These are phyloP conservation scores for Oryza meyeriana DNA, from an alignment of 176 grass and related monocot genomes.

Conservation along the genomic window DNA sequence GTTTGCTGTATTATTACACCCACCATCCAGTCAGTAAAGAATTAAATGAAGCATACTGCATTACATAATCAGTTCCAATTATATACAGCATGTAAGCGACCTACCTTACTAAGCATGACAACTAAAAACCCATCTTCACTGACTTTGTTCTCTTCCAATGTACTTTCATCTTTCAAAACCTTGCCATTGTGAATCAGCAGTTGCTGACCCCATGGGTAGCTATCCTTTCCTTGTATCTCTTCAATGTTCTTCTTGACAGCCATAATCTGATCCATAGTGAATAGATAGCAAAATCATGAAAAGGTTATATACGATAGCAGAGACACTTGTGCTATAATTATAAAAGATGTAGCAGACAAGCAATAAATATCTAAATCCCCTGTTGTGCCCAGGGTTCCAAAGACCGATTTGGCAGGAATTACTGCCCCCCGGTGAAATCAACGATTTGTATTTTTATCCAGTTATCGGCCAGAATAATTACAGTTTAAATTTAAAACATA, in stretches of 20 bases:
- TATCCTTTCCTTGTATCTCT: constrained; percentile 86
- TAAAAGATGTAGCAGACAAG: constrained; percentile 5
- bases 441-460: not conserved
- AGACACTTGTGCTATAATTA: not conserved
- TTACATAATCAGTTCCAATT: not conserved
- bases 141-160: constrained; percentile 88
- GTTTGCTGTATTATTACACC: not conserved
- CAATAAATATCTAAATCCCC: not conserved
- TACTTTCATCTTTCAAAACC: constrained; percentile 95
- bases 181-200: constrained; percentile 83
- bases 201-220: constrained; percentile 82
- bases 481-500: no score
- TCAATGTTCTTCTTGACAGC: constrained; percentile 92
- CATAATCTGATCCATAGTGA: constrained; percentile 67
- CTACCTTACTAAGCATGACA: constrained; percentile 94
- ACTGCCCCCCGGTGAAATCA: not conserved
- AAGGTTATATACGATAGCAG: not conserved
- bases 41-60: not conserved
- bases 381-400: not conserved
- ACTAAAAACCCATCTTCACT: constrained; percentile 71
- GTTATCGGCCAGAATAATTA: not conserved
- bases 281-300: constrained; percentile 18
- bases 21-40: not conserved
- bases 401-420: not conserved
- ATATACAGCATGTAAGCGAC: not conserved